Conservation (phyloP, 2,329 filamentous ascomycete genomes). For the Microsporum audouinii region DNA sequence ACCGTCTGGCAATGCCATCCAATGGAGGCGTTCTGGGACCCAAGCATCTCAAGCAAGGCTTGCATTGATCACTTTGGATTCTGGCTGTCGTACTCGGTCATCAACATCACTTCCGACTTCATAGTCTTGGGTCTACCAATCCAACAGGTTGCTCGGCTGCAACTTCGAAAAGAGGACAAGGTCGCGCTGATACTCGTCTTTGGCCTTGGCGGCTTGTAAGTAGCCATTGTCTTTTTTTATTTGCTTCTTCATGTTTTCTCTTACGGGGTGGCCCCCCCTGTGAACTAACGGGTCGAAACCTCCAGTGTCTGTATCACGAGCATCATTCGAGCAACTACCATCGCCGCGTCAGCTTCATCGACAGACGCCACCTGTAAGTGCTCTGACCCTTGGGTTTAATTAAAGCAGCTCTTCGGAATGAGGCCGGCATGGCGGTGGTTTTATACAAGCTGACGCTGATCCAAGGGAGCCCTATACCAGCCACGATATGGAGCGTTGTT, state of each 20-base stretch:
- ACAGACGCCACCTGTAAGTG: conserved; percentile 12
- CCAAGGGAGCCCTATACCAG: conserved; percentile 20
- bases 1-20: conserved; percentile 20
- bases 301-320: conserved; percentile 13
- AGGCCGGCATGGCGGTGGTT: neutral
- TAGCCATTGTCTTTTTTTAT: neutral
- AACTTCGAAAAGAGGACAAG: conserved; percentile 16
- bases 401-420: neutral
- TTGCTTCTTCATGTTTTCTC: neutral
- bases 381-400: neutral
- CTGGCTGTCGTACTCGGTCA: conserved; percentile 17
- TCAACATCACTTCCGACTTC: conserved; percentile 20
- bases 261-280: neutral
- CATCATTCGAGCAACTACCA: conserved; percentile 24
- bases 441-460: conserved; percentile 1
- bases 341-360: conserved; percentile 15
- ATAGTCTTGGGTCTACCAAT: conserved; percentile 18
- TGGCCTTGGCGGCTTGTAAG: conserved; percentile 18
- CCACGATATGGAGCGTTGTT: conserved; percentile 29
- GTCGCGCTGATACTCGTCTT: conserved; percentile 17
- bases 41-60: conserved; percentile 15
- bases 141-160: conserved; percentile 15
- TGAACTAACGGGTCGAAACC: neutral
- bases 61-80: conserved; percentile 15
- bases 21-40: conserved; percentile 18